phyloP scores from a whole-genome alignment of 768 basidiomycete species.

The Cytidiella melzeri region DNA sequence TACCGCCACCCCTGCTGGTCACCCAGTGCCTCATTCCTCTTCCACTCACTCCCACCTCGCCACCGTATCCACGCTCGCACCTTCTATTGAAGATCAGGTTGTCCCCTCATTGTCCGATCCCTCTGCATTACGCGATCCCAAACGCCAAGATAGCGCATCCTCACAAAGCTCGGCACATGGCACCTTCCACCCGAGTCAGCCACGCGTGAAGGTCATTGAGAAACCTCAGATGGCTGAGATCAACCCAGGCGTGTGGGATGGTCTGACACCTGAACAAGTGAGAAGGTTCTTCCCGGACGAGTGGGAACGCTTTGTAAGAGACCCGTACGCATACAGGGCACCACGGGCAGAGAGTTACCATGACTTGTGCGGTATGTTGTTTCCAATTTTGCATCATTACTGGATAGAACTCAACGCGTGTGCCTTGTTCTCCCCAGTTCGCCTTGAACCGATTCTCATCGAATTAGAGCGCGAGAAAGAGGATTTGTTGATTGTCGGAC shows the following conservation, averaged over 20 bases:
- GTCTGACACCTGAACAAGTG: constrained; percentile 84
- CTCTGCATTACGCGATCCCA: background rate
- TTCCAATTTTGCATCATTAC: background rate
- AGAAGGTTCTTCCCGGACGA: constrained; percentile 89
- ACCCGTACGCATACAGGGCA: constrained; percentile 89
- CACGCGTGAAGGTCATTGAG: constrained; percentile 81
- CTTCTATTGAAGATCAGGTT: too few species aligned
- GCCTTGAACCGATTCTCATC: constrained; percentile 87
- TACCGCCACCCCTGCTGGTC: constrained; percentile 4
- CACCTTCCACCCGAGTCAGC: too few species aligned
- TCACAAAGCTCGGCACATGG: background rate
- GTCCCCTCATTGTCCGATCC: background rate
- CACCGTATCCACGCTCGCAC: background rate
- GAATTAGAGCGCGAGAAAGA: constrained; percentile 93
- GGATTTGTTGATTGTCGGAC: constrained; percentile 93
- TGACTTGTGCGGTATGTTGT: constrained; percentile 69
- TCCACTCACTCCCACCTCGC: background rate
- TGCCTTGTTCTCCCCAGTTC: constrained; percentile 55
- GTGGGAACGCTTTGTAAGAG: constrained; percentile 87
- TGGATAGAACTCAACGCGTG: background rate
- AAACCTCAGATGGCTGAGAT: constrained; percentile 98
- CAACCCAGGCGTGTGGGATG: constrained; percentile 98
- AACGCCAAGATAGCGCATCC: background rate
- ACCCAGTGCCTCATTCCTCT: background rate
- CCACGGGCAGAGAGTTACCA: constrained; percentile 97